Percentiles rank a stretch among this genome's conserved stretches.
These are phyloP conservation scores for Wickerhamiella shivajii DNA, from an alignment of 805 yeast genomes.

Conservation along the genomic window DNA sequence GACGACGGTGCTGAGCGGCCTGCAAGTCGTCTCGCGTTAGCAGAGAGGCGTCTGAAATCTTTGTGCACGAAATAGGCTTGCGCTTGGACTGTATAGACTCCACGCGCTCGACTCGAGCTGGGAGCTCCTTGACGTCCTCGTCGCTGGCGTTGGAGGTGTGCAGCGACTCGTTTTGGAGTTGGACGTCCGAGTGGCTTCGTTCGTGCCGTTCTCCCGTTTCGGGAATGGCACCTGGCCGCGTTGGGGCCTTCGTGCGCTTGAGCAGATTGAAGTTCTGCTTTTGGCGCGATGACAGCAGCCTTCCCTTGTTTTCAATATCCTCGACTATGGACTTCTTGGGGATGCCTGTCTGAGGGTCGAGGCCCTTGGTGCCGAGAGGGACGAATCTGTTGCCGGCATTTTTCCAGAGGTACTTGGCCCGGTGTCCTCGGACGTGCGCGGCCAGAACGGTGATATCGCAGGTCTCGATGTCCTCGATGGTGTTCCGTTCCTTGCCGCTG, in stretches of 20 bases:
- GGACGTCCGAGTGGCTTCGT: too few relatives aligned
- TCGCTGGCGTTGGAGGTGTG: too few relatives aligned
- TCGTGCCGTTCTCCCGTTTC: too few relatives aligned
- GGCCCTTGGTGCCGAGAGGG: neutral
- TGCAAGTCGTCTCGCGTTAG: conserved; percentile 6
- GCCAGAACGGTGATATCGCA: conserved; percentile 14
- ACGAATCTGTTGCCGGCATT: conserved; percentile 13
- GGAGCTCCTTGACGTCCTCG: too few relatives aligned
- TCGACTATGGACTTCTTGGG: conserved; percentile 8
- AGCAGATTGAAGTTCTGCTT: conserved; percentile 2
- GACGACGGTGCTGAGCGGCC: neutral
- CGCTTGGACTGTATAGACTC: too few relatives aligned
- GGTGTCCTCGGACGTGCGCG: conserved; percentile 15
- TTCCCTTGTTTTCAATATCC: conserved; percentile 3
- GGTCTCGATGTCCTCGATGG: conserved; percentile 17
- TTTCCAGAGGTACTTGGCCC: conserved; percentile 18
- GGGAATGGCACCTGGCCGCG: too few relatives aligned
- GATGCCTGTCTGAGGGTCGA: conserved; percentile 6
- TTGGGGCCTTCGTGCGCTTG: too few relatives aligned
- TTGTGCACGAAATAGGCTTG: too few relatives aligned
- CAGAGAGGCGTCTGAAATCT: neutral
- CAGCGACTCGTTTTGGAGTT: too few relatives aligned
- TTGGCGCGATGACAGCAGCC: conserved; percentile 5
- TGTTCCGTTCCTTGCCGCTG: conserved; percentile 14
- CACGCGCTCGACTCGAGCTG: too few relatives aligned